Percentiles rank a stretch among this genome's conserved stretches.
These are phyloP conservation scores for Pharus latifolius DNA, from an alignment of 176 grass and related monocot species.

Conservation along the genomic window DNA sequence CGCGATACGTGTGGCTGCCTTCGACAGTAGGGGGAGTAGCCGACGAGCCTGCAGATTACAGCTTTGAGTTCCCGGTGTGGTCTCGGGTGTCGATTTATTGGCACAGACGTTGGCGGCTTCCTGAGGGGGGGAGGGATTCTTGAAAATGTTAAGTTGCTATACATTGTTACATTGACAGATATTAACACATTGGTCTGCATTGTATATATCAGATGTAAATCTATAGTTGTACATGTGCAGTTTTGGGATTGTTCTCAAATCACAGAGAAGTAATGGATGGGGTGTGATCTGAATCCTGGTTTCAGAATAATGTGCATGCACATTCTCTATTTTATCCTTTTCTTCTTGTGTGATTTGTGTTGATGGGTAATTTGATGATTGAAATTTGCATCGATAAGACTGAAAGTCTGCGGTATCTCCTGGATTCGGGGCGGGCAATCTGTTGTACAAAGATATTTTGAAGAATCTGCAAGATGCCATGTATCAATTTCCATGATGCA, in stretches of 20 bases:
- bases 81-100: slow-evolving; percentile 89
- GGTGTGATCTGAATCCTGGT: not conserved
- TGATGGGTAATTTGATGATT: not conserved
- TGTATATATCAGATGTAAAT: slow-evolving; percentile 45
- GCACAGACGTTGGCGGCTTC: slow-evolving; percentile 78
- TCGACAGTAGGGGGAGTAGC: slow-evolving; percentile 62
- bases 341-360: not conserved
- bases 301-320: slow-evolving; percentile 18
- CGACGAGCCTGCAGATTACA: slow-evolving; percentile 87
- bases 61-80: slow-evolving; percentile 95
- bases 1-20: slow-evolving; percentile 85
- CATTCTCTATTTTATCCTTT: not conserved
- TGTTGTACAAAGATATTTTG: not conserved
- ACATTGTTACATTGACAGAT: slow-evolving; percentile 22
- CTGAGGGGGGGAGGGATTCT: slow-evolving; percentile 51
- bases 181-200: slow-evolving; percentile 14
- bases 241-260: slow-evolving; percentile 17
- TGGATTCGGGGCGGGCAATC: not conserved
- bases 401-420: not conserved
- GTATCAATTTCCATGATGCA: no score
- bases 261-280: slow-evolving; percentile 1
- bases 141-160: slow-evolving; percentile 39
- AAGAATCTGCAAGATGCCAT: no score
- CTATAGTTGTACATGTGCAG: slow-evolving; percentile 40
- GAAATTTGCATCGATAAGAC: no score